A percentile compares a stretch with the other conserved stretches of the same genome.
Evolutionary conservation across 176 grass and related monocot species (phyloP).

Genomic region (Paspalum vaginatum): DNA sequence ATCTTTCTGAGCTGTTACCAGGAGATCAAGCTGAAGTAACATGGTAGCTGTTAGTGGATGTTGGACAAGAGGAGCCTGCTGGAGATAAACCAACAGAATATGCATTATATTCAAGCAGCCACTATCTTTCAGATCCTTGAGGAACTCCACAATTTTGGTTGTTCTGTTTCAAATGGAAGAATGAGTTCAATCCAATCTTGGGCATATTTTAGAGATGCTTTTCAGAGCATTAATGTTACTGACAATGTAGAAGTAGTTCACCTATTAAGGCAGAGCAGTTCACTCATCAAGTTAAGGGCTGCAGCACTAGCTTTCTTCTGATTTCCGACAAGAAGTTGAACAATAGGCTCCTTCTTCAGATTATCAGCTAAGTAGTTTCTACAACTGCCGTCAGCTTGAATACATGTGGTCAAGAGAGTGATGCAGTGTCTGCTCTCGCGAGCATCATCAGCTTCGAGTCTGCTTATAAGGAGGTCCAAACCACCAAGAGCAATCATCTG

Average conservation of each 20-base stretch:
- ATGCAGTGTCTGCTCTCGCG: constrained; percentile 72
- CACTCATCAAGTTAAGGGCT: constrained; percentile 78
- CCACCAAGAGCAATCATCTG: constrained; percentile 90
- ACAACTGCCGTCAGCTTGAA: constrained; percentile 88
- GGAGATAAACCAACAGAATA: constrained; percentile 89
- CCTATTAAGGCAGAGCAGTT: constrained; percentile 91
- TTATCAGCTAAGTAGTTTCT: constrained; percentile 73
- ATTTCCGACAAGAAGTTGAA: constrained; percentile 75
- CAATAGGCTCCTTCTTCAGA: constrained; percentile 80
- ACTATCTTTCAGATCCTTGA: constrained; percentile 76
- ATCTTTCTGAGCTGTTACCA: constrained; percentile 57
- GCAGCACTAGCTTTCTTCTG: constrained; percentile 67
- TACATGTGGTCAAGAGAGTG: constrained; percentile 70
- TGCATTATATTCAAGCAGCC: constrained; percentile 91
- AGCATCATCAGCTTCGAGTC: constrained; percentile 61
- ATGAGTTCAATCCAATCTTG: constrained; percentile 25
- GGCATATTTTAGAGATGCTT: constrained; percentile 16
- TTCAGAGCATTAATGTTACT: constrained; percentile 18
- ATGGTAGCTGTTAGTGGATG: constrained; percentile 80
- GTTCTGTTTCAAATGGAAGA: constrained; percentile 61
- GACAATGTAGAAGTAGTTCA: constrained; percentile 35
- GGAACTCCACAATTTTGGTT: constrained; percentile 68
- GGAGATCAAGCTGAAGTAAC: constrained; percentile 86
- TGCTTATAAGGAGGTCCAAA: constrained; percentile 75
- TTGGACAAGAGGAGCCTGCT: constrained; percentile 77